Evolutionary conservation across 139 green algal species (phyloP).

Genomic region (Chlamydomonas schloesseri): DNA sequence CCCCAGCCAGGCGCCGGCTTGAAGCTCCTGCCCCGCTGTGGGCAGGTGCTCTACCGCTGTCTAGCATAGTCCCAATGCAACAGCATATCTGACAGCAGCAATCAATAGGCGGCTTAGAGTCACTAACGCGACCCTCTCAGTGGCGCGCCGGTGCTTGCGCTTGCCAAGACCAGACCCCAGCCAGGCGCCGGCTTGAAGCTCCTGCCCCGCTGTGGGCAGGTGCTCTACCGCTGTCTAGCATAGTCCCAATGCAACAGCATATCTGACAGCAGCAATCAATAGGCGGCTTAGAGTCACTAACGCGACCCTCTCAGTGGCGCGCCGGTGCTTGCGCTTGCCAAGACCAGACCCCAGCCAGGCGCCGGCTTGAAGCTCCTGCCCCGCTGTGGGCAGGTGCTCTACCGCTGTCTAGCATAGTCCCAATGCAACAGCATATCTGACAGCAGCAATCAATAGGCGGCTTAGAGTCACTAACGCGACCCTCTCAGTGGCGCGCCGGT

Average conservation of each 20-base stretch:
- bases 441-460: neutral
- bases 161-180: conserved; percentile 9
- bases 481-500: neutral
- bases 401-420: neutral
- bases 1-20: no score
- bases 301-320: neutral
- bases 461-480: conserved; percentile 19
- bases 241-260: neutral
- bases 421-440: neutral
- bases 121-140: conserved; percentile 29
- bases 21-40: neutral
- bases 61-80: no score
- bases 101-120: conserved; percentile 12
- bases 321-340: neutral
- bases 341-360: neutral
- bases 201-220: neutral
- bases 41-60: neutral
- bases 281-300: neutral
- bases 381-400: no score
- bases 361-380: no score
- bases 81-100: neutral
- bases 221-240: neutral
- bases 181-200: neutral
- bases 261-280: neutral
- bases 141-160: conserved; percentile 40